Base-by-base conservation (phyloP, 371 early-diverging fungal species). In the Rhizomucor pusillus region DNA sequence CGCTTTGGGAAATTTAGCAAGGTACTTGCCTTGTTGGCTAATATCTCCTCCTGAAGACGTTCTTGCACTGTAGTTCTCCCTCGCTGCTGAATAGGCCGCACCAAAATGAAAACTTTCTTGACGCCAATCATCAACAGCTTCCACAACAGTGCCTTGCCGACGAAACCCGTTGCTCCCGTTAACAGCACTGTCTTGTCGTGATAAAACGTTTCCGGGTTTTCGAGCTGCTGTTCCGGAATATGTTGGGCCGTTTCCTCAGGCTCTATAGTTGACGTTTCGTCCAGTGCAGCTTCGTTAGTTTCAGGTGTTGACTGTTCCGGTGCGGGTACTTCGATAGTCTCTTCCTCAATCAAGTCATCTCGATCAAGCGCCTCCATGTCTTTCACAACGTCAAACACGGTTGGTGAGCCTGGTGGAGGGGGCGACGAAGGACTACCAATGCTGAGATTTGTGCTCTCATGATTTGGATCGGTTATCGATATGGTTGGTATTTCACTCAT, bases 161-260 rank as follows among this genome's bases (percentile, higher is more conserved):
- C 67, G 52, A 81, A 86, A 4, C 84, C 86, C 1, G 86, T 83
- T 0, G 80, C 79, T 4, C 86, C 86, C 0, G 86, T 86, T 20
- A 86, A 47, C 29, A 86, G 65, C 36, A 86, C 62, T 23, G 66
- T 55, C 40, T 75, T 70, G 39, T 66, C 55, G 23, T 59, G 55
- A 53, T 75, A 71, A 43, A 71, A 73, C 10, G 59, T 47, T 34
- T 59, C 51, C 3, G 67, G 18, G 45, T 51, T 45, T 40, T 14
- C 16, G 14, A 20, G 12, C 43, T 16, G 43, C 16, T 22, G n/a
- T 16, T 29, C 29, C 29, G 29, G 29, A 20, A 44, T 29, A 5
- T 47, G 34, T 16, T 56, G 41, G 10, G 29, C 5, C 12, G 16
- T 11, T 16, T 14, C 14, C 41, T 41, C 41, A 11, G n/a, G 19